A percentile compares a stretch with the other conserved stretches of the same genome.
Evolutionary conservation across 1,284 basidiomycete genomes (phyloP).

Genomic region (Sanghuangporus sanghuang): DNA sequence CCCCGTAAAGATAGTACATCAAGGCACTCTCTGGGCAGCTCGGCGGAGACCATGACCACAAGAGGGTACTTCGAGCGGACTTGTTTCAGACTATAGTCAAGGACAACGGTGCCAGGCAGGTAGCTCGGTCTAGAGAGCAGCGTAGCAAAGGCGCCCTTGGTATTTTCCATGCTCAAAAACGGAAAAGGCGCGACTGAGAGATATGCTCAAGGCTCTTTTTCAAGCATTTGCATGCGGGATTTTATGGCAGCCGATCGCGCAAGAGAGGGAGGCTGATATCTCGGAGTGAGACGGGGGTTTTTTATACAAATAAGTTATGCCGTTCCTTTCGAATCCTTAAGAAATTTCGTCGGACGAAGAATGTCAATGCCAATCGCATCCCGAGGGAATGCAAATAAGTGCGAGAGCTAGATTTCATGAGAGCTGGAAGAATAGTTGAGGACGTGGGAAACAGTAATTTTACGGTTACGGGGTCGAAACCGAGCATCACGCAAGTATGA

Average conservation of each 20-base stretch:
- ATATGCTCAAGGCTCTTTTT: neutral
- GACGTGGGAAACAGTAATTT: neutral
- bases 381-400: neutral
- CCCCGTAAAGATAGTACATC: conserved; percentile 49
- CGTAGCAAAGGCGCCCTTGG: conserved; percentile 47
- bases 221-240: neutral
- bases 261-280: neutral
- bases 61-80: conserved; percentile 73
- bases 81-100: conserved; percentile 61
- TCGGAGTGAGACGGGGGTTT: neutral
- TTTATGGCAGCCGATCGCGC: neutral
- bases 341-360: neutral
- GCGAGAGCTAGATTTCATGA: neutral
- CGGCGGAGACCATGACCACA: conserved; percentile 74
- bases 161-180: neutral
- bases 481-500: neutral
- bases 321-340: neutral
- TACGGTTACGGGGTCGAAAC: neutral
- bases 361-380: neutral
- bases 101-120: conserved; percentile 69
- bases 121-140: conserved; percentile 65
- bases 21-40: conserved; percentile 49
- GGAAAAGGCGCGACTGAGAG: neutral
- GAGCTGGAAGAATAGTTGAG: neutral
- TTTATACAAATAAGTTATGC: neutral